Evolutionary conservation across 1,284 basidiomycete species (phyloP), one percentile per base, ranked within the genome.

Genomic region (Gymnopus androsaceus): DNA sequence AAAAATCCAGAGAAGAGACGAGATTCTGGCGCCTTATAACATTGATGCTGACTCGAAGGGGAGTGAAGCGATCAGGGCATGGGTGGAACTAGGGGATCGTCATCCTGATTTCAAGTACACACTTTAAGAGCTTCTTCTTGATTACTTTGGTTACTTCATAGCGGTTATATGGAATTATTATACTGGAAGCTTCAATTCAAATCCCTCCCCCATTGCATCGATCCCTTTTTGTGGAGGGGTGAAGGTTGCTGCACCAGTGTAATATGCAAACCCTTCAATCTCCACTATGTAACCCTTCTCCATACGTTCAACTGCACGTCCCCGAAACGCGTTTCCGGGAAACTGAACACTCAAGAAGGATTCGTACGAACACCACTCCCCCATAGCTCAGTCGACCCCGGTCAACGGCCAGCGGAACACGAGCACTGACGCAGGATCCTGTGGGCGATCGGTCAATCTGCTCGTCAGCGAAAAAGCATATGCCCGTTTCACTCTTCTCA

Each of bases 371-470:
- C 66, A 62, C 44, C 64, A 61, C 42, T 73, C 67, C 5, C 54
- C 47, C 25, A 70, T 58, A 9, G n/a, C 38, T 48, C 41, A 72
- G 56, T 38, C 57, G 50, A 1, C 70, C 72, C 47, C 68, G 64
- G 6, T 68, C 69, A 1, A 74, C 61, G n/a, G 70, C 73, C 11
- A 76, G 61, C 1, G 75, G 74, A 4, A 75, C 67, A 1, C 75
- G 70, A 6, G 75, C 76, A 48, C 69, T 72, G 15, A 77, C 75
- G 3, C 74, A 71, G 7, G 72, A 75, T 6, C 76, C 76, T 4
- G 69, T 72, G 2, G 76, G 76, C 46, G 75, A 77, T 50, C 76
- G 67, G 63, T 78, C 76, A 28, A 78, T 63, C 63, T 76, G 72
- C 54, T 72, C 70, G 57, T 76, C 67, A 4, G 74, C 75, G 53